These are phyloP conservation scores for Cyberlindnera samutprakarnensis DNA, from an alignment of 805 yeast genomes.

Conservation along the genomic window DNA sequence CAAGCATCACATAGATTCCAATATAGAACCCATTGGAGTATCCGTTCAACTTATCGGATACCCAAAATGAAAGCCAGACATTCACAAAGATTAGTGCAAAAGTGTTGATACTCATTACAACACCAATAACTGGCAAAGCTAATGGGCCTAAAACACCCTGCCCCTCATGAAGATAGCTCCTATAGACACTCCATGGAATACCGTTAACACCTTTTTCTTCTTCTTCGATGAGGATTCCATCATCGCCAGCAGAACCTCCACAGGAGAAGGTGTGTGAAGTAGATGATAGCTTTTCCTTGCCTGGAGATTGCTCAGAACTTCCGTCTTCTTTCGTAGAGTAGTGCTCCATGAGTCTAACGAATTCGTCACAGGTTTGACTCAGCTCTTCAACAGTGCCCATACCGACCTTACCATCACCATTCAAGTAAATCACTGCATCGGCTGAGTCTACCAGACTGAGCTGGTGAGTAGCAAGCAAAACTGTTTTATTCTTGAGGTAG, in stretches of 20 bases:
- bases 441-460: constrained; percentile 55
- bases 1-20: constrained; percentile 62
- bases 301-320: constrained; percentile 21
- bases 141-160: constrained; percentile 36
- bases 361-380: constrained; percentile 30
- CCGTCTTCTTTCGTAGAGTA: constrained; percentile 24
- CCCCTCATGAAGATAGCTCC: constrained; percentile 44
- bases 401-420: constrained; percentile 52
- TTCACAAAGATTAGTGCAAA: constrained; percentile 54
- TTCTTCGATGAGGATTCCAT: constrained; percentile 34
- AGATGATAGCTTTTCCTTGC: constrained; percentile 12
- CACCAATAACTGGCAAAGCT: constrained; percentile 24
- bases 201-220: constrained; percentile 57
- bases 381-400: constrained; percentile 53
- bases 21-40: constrained; percentile 53
- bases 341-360: constrained; percentile 41
- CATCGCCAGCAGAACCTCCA: constrained; percentile 4
- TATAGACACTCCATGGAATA: constrained; percentile 41
- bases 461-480: constrained; percentile 74
- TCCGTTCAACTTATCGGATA: constrained; percentile 41
- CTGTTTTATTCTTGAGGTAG: constrained; percentile 43
- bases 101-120: constrained; percentile 27
- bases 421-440: constrained; percentile 54
- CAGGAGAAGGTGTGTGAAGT: constrained; percentile 2
- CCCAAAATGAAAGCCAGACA: constrained; percentile 85